Evolutionary conservation across 2,329 filamentous ascomycete genomes (phyloP).

Genomic region (Graphium sp.): DNA sequence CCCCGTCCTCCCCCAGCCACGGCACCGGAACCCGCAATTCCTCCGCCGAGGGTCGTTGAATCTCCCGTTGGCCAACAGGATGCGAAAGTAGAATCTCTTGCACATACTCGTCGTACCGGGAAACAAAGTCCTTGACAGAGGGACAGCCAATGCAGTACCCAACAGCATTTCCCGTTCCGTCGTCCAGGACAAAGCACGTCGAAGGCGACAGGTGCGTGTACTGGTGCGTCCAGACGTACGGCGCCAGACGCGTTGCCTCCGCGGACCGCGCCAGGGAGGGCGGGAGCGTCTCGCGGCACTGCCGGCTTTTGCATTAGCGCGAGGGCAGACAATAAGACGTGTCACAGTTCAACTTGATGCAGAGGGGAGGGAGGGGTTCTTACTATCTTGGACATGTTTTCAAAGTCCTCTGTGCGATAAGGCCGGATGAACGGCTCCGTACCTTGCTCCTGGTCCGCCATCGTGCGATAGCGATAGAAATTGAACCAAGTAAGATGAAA

Average conservation of each 20-base stretch:
- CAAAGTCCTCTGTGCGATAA: slow-evolving; percentile 20
- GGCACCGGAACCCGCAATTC: not conserved
- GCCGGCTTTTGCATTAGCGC: no score
- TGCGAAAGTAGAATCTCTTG: no score
- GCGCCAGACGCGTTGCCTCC: slow-evolving; percentile 18
- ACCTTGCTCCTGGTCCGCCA: no score
- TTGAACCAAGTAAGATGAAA: no score
- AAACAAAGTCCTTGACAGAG: slow-evolving; percentile 21
- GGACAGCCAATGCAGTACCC: slow-evolving; percentile 32
- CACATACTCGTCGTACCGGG: slow-evolving; percentile 20
- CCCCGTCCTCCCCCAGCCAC: not conserved
- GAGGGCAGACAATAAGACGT: not conserved
- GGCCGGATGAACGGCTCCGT: slow-evolving; percentile 25
- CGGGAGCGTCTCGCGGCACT: slow-evolving; percentile 31
- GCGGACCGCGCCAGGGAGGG: slow-evolving; percentile 19
- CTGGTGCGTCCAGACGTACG: slow-evolving; percentile 33
- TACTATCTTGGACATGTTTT: slow-evolving; percentile 22
- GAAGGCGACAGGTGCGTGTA: slow-evolving; percentile 26
- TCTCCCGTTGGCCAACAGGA: slow-evolving; percentile 11
- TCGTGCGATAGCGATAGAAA: no score
- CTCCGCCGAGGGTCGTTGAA: not conserved
- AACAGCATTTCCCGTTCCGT: slow-evolving; percentile 23
- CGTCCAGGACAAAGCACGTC: slow-evolving; percentile 29
- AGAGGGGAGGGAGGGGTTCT: slow-evolving; percentile 6
- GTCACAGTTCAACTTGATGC: not conserved